Base-by-base conservation (phyloP, 805 yeast genomes). In the Metschnikowia sp. region DNA sequence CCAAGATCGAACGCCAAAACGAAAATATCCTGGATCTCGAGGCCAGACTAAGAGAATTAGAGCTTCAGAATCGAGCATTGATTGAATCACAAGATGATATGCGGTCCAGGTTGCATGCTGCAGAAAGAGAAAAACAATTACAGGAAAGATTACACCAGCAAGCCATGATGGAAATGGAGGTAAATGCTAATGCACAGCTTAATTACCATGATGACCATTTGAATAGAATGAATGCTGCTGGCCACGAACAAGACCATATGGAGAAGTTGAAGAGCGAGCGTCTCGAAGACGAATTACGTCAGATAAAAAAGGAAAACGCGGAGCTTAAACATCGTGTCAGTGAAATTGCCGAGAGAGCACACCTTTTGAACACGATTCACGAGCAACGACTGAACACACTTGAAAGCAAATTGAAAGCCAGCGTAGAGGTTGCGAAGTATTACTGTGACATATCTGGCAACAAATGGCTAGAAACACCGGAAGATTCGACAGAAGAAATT, bases 1-100 rank as follows among this genome's bases (percentile, higher is more conserved):
- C 32, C 30, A 54, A 48, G 37, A 35, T 57, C 10, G 50, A 47
- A 36, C 49, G 39, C 8, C 62, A 57, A 39, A 51, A 37, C 22
- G 35, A 42, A 13, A 33, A 35, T 12, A 48, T 54, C 8, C 57
- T 50, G 19, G 44, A 44, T 28, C 49, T 56, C 29, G 54, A 52
- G 44, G 47, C 53, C 8, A 13, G 19, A 37, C 45, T 52, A 13
- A 44, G 49, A 10, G 47, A 35, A 32, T 36, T 53, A 38, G 22
- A 26, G 18, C 45, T 50, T n/a, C 47, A 44, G 33, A 48, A 51
- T 30, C 43, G 39, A 18, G 42, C 42, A 5, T 28, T 50, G n/a
- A 39, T 36, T 2, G 40, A 41, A n/a, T n/a, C 39, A 15, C 42
- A 46, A 15, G 30, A 32, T 3, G 39, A 19, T 2, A 7, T 46